Percentiles rank a stretch among this genome's conserved stretches.
phyloP scores from a whole-genome alignment of 2,329 filamentous ascomycete genomes.

The Truncatella angustata region DNA sequence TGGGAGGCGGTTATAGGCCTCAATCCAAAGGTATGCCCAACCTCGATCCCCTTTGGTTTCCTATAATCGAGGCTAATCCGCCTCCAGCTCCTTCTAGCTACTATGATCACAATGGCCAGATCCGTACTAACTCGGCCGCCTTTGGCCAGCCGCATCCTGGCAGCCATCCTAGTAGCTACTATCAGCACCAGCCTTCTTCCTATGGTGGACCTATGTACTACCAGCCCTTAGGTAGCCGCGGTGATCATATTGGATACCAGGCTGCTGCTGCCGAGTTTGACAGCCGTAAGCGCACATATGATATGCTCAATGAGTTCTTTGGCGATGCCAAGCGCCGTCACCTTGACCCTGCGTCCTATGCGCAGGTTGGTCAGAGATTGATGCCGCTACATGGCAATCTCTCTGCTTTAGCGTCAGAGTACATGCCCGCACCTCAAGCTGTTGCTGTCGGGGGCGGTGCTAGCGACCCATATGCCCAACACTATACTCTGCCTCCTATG shows the following conservation, averaged over 20 bases:
- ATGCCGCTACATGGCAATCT: slow-evolving; percentile 75
- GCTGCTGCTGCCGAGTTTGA: slow-evolving; percentile 52
- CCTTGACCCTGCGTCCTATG: slow-evolving; percentile 86
- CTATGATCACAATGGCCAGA: slow-evolving; percentile 65
- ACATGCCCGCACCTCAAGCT: slow-evolving; percentile 50
- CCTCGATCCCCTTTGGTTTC: slow-evolving; percentile 25
- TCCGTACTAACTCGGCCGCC: slow-evolving; percentile 53
- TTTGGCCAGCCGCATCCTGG: slow-evolving; percentile 48
- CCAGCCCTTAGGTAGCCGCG: slow-evolving; percentile 55
- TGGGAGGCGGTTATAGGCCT: slow-evolving; percentile 51
- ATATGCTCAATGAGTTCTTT: slow-evolving; percentile 92
- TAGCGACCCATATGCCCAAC: slow-evolving; percentile 64
- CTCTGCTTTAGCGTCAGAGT: slow-evolving; percentile 56
- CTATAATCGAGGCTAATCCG: slow-evolving; percentile 38
- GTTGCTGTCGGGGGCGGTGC: slow-evolving; percentile 52
- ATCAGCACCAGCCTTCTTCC: slow-evolving; percentile 47
- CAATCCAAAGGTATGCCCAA: slow-evolving; percentile 51
- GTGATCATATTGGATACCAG: slow-evolving; percentile 65
- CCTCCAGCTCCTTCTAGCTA: slow-evolving; percentile 53
- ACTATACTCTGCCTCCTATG: slow-evolving; percentile 86
- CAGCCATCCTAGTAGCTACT: slow-evolving; percentile 59
- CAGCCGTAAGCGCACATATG: slow-evolving; percentile 78
- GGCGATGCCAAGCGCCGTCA: slow-evolving; percentile 87
- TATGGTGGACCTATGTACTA: slow-evolving; percentile 78
- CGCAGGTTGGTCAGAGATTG: slow-evolving; percentile 85